Evolutionary conservation across 495 filamentous ascomycete species (phyloP).

Genomic region (Aspergillus egyptiacus): DNA sequence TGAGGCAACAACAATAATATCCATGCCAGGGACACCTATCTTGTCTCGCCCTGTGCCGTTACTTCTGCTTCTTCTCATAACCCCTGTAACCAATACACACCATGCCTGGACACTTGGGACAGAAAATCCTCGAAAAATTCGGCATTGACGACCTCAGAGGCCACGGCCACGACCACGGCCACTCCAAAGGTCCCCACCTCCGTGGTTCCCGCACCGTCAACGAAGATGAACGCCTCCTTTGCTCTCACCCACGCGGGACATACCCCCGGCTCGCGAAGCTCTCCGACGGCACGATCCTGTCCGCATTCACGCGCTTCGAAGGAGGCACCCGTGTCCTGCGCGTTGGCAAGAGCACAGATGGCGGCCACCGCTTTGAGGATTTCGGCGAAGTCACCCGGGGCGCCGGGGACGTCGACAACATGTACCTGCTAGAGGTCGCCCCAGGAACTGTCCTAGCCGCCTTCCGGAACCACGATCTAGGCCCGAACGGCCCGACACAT

Average conservation of each 20-base stretch:
- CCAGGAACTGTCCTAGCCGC: constrained; percentile 47
- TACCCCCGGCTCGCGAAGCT: constrained; percentile 37
- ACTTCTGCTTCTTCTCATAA: background rate
- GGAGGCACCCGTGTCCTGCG: constrained; percentile 26
- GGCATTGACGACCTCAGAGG: constrained; percentile 19
- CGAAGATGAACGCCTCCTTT: constrained; percentile 35
- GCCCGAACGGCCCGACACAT: constrained; percentile 32
- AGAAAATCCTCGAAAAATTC: constrained; percentile 34
- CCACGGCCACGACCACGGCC: background rate
- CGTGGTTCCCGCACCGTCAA: constrained; percentile 25
- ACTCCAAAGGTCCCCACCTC: constrained; percentile 3
- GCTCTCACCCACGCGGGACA: constrained; percentile 37
- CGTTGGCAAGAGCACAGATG: constrained; percentile 34
- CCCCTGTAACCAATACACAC: background rate
- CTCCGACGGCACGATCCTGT: constrained; percentile 36
- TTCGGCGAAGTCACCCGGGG: constrained; percentile 35
- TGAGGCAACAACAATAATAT: constrained; percentile 2
- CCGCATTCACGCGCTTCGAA: constrained; percentile 35
- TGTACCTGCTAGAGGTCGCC: constrained; percentile 48
- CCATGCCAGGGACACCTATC: background rate
- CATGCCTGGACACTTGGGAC: constrained; percentile 33
- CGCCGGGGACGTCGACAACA: constrained; percentile 52
- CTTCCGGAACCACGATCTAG: constrained; percentile 55
- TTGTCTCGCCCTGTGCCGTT: background rate
- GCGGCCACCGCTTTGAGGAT: constrained; percentile 30